phyloP scores from a whole-genome alignment of 2,329 filamentous ascomycete species.

The Apiospora saccharicola region DNA sequence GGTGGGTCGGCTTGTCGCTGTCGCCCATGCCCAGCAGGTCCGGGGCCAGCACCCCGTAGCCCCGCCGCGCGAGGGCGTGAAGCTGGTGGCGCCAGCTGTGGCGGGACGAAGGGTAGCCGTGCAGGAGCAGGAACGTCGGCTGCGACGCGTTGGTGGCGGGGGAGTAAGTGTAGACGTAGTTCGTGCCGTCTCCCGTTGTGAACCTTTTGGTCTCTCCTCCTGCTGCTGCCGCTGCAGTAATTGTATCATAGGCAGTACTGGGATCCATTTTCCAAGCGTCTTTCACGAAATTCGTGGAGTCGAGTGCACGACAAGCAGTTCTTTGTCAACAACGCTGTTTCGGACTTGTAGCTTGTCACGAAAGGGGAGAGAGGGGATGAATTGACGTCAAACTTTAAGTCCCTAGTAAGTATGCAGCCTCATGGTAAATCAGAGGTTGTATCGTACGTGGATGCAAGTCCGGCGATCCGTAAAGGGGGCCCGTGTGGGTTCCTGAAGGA shows the following conservation, averaged over 20 bases:
- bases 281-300: no score
- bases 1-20: slow-evolving; percentile 40
- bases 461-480: not conserved
- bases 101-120: slow-evolving; percentile 32
- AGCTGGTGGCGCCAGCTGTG: slow-evolving; percentile 40
- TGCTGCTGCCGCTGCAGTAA: not conserved
- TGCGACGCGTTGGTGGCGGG: slow-evolving; percentile 25
- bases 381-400: not conserved
- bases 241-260: not conserved
- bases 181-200: slow-evolving; percentile 27
- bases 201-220: not conserved
- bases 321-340: not conserved
- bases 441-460: not conserved
- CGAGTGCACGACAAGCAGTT: not conserved
- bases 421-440: not conserved
- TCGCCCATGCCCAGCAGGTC: slow-evolving; percentile 51
- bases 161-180: slow-evolving; percentile 30
- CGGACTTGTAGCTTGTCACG: not conserved
- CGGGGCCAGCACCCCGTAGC: slow-evolving; percentile 51
- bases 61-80: slow-evolving; percentile 40
- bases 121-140: slow-evolving; percentile 33
- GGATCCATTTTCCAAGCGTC: not conserved
- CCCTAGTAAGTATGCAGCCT: not conserved
- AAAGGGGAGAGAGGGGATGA: not conserved
- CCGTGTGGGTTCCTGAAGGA: not conserved